These are phyloP conservation scores for Pseudomassariella vexata DNA, from an alignment of 2,329 filamentous ascomycete species.

Conservation along the genomic window DNA sequence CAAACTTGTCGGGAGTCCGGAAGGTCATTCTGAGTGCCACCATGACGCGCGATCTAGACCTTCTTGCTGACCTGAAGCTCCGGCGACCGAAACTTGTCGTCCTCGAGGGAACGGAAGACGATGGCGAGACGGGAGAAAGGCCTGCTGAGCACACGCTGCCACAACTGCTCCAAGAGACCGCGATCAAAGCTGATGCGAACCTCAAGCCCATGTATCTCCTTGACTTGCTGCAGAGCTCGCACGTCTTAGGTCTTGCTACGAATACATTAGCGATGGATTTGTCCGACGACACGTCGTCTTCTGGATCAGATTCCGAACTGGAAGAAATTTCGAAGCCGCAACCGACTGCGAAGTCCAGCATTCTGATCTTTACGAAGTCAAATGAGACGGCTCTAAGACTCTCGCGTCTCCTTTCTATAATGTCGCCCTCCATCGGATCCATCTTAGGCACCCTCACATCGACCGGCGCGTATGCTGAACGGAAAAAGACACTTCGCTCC, in stretches of 20 bases:
- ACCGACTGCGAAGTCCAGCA: conserved; percentile 28
- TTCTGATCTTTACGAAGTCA: conserved; percentile 84
- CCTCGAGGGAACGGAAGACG: conserved; percentile 50
- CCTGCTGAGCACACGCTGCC: conserved; percentile 53
- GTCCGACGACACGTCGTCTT: conserved; percentile 28
- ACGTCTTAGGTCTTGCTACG: conserved; percentile 30
- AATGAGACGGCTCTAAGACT: conserved; percentile 85
- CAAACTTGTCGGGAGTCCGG: conserved; percentile 51
- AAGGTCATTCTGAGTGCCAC: conserved; percentile 90
- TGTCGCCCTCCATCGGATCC: conserved; percentile 52
- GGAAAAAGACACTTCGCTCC: conserved; percentile 60
- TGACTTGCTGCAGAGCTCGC: conserved; percentile 58
- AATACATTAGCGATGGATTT: conserved; percentile 11
- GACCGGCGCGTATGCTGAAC: conserved; percentile 66
- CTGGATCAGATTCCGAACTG: conserved; percentile 16
- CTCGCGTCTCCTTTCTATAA: conserved; percentile 67
- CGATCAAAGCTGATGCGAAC: conserved; percentile 62
- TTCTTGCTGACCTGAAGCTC: conserved; percentile 69
- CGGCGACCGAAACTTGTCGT: conserved; percentile 70
- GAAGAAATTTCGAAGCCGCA: conserved; percentile 21
- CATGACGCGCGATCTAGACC: conserved; percentile 80
- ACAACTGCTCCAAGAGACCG: conserved; percentile 55
- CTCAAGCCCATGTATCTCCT: conserved; percentile 83
- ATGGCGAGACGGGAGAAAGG: conserved; percentile 21
- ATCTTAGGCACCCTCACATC: conserved; percentile 69